These are phyloP conservation scores for Luzula sylvatica DNA, from an alignment of 176 grass and related monocot species.

Conservation along the genomic window DNA sequence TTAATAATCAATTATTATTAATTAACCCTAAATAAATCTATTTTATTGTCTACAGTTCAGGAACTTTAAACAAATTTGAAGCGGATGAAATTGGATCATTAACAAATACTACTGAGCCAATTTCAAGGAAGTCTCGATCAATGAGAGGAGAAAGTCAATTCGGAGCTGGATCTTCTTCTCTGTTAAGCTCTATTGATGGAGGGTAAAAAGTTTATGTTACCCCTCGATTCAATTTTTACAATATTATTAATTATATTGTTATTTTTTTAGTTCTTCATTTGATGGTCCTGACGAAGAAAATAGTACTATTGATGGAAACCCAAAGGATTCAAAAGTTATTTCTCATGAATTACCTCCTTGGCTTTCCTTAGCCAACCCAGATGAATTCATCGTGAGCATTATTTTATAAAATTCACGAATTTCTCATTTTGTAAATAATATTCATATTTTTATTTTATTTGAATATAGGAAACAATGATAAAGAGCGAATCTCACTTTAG, in stretches of 20 bases:
- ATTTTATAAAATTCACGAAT: not conserved
- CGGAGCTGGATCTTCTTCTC: constrained; percentile 45
- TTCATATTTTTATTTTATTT: not conserved
- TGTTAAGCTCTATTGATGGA: constrained; percentile 63
- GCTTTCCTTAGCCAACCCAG: constrained; percentile 81
- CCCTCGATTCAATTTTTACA: not conserved
- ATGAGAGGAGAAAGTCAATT: constrained; percentile 62
- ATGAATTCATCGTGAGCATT: constrained; percentile 89
- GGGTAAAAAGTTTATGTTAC: constrained; percentile 41
- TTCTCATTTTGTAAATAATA: no score
- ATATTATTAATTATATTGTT: constrained; percentile 1
- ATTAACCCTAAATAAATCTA: no score
- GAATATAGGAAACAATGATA: constrained; percentile 75
- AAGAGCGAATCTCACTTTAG: constrained; percentile 48
- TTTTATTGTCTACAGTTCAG: constrained; percentile 35
- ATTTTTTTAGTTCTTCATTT: constrained; percentile 66
- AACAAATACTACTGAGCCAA: constrained; percentile 37
- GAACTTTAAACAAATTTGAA: constrained; percentile 47
- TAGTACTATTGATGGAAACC: constrained; percentile 33
- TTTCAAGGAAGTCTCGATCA: constrained; percentile 67
- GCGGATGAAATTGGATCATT: constrained; percentile 52
- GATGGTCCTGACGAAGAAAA: constrained; percentile 75
- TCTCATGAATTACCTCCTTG: constrained; percentile 56
- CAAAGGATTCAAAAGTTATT: constrained; percentile 52
- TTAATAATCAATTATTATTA: constrained; percentile 26